Conservation (phyloP, 495 filamentous ascomycete genomes). For the Annulohypoxylon maeteangense region DNA sequence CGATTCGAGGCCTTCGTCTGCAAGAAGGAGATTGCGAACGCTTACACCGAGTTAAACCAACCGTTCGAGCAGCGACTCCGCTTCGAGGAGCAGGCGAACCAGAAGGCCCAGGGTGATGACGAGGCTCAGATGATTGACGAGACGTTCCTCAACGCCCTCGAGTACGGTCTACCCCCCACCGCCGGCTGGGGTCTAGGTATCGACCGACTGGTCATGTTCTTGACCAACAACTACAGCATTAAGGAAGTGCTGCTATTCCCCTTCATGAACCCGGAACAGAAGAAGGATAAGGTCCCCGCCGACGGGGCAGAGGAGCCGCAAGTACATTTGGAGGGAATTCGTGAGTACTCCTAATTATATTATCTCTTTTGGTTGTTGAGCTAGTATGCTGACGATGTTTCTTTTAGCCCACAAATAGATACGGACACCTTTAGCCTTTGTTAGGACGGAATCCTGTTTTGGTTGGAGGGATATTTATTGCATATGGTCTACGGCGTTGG, state of each 20-base stretch:
- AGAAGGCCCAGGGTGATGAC: conserved; percentile 97
- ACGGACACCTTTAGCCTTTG: neutral
- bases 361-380: neutral
- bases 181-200: conserved; percentile 98
- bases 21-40: conserved; percentile 96
- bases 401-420: conserved; percentile 36
- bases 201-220: conserved; percentile 96
- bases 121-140: conserved; percentile 97
- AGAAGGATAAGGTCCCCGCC: conserved; percentile 20
- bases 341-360: conserved; percentile 21
- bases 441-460: neutral
- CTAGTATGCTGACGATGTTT: neutral
- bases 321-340: conserved; percentile 35
- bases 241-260: conserved; percentile 97
- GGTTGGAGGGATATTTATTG: neutral
- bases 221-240: conserved; percentile 93
- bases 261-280: conserved; percentile 59
- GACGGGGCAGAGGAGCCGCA: conserved; percentile 32
- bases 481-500: conserved; percentile 28
- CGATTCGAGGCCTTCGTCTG: conserved; percentile 97
- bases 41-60: conserved; percentile 98
- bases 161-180: conserved; percentile 90
- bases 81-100: conserved; percentile 94
- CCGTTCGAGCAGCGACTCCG: conserved; percentile 92
- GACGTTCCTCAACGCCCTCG: conserved; percentile 82